Percentiles rank a stretch among this genome's conserved stretches.
These are phyloP conservation scores for Xylaria sp. DNA, from an alignment of 495 filamentous ascomycete genomes.

Conservation along the genomic window DNA sequence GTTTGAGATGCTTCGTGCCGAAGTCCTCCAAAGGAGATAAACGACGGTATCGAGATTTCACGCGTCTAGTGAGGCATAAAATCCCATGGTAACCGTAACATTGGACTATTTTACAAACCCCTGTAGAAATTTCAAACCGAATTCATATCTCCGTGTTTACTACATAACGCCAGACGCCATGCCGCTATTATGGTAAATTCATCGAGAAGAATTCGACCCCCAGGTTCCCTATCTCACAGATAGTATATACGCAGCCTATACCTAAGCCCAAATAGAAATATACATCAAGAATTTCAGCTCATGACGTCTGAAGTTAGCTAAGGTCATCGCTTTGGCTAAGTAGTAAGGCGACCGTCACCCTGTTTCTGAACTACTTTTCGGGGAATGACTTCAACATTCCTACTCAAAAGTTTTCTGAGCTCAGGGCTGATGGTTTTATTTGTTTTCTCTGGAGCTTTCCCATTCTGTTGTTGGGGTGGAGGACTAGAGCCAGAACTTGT, in stretches of 20 bases:
- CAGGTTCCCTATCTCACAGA: neutral
- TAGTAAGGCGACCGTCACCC: slow-evolving; percentile 28
- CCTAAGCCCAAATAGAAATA: slow-evolving; percentile 25
- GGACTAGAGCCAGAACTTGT: slow-evolving; percentile 21
- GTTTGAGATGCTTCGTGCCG: neutral
- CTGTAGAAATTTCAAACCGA: neutral
- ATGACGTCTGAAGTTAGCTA: neutral
- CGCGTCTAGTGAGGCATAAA: neutral
- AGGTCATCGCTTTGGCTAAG: slow-evolving; percentile 21
- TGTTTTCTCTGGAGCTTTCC: slow-evolving; percentile 45
- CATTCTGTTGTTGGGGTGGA: slow-evolving; percentile 27
- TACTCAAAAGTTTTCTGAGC: slow-evolving; percentile 74
- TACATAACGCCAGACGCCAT: neutral
- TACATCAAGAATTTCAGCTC: slow-evolving; percentile 13
- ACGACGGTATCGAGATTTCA: neutral
- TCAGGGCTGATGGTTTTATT: slow-evolving; percentile 81
- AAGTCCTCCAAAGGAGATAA: neutral
- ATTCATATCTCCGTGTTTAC: neutral
- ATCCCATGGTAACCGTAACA: neutral
- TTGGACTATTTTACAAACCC: neutral
- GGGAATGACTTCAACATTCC: slow-evolving; percentile 69
- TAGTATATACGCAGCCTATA: neutral
- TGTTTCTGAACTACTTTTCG: slow-evolving; percentile 49
- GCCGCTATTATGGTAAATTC: neutral
- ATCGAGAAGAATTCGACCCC: slow-evolving; percentile 11